Conservation (phyloP, 2,329 filamentous ascomycete species). For the Metarhizium rileyi region DNA sequence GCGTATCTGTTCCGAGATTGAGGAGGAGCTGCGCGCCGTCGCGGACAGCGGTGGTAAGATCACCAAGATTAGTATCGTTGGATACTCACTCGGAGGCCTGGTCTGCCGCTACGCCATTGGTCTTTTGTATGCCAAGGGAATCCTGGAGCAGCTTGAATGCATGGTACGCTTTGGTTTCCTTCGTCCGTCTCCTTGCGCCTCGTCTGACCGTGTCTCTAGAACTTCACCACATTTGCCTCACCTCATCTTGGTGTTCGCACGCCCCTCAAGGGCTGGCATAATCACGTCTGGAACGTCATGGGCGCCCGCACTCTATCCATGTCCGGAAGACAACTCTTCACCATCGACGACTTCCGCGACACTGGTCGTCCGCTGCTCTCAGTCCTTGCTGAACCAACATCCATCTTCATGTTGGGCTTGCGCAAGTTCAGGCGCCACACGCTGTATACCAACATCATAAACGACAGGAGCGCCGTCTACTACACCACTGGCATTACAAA, state of each 20-base stretch:
- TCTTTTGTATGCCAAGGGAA: constrained; percentile 68
- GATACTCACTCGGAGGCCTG: constrained; percentile 83
- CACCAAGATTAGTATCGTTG: constrained; percentile 74
- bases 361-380: constrained; percentile 73
- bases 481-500: constrained; percentile 74
- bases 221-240: constrained; percentile 87
- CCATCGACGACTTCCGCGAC: constrained; percentile 74
- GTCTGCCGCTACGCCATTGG: constrained; percentile 82
- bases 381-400: constrained; percentile 71
- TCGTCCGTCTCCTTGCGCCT: neutral
- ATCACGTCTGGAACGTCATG: constrained; percentile 70
- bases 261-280: constrained; percentile 55
- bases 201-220: constrained; percentile 33
- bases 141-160: constrained; percentile 70
- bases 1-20: constrained; percentile 57
- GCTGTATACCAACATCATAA: constrained; percentile 78
- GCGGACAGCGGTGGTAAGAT: constrained; percentile 58
- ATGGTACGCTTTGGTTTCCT: constrained; percentile 40
- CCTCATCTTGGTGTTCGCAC: constrained; percentile 71
- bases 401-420: constrained; percentile 76
- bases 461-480: constrained; percentile 72
- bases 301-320: constrained; percentile 72
- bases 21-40: constrained; percentile 49
- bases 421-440: constrained; percentile 65
- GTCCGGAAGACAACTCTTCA: constrained; percentile 81